Evolutionary conservation across 352 stramenopile genomes (phyloP), one percentile per base, ranked within the genome.

Genomic region (Proteromonas lacertae): DNA sequence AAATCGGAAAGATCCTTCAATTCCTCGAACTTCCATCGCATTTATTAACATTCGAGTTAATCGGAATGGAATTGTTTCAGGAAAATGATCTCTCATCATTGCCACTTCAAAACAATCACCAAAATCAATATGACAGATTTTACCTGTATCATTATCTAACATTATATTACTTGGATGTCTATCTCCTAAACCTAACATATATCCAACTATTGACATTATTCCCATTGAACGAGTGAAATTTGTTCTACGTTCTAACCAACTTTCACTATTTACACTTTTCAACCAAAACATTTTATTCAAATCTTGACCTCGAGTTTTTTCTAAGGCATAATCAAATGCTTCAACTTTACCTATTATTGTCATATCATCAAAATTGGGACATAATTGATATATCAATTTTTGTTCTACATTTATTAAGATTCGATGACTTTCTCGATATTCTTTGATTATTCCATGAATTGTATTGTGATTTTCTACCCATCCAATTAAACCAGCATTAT

Each of bases 181-280:
- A 62, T 99, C 88, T 3, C 86, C 88, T 18, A 99, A 64, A 2
- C 88, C 88, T 38, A 98, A 55, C 40, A 99, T 95, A 51, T 99
- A 97, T 5, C 90, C 90, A 20, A 93, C 87, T 69, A 98, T 96
- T 22, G 68, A 92, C 81, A 96, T 97, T 5, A 96, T 80, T 2
- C 87, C 86, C 25, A 96, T 56, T 22, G 74, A 82, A 7, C 24
- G 21, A 22, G 83, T 96, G 51, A 88, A 97, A 47, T 86, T 91
- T n/a, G 80, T 95, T 6, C 87, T 60, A 17, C 81, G 66, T 30
- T 93, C 78, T 1, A 99, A 56, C 87, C 87, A 99, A 40, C 89
- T 67, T 43, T 97, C 83, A 34, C 73, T 91, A 50, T 90, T 92
- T 40, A 75, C 74, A 24, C 63, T 88, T 48, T 93, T 93, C 4